Evolutionary conservation across 805 yeast genomes (phyloP).

Genomic region (Barnettozyma botsteinii): DNA sequence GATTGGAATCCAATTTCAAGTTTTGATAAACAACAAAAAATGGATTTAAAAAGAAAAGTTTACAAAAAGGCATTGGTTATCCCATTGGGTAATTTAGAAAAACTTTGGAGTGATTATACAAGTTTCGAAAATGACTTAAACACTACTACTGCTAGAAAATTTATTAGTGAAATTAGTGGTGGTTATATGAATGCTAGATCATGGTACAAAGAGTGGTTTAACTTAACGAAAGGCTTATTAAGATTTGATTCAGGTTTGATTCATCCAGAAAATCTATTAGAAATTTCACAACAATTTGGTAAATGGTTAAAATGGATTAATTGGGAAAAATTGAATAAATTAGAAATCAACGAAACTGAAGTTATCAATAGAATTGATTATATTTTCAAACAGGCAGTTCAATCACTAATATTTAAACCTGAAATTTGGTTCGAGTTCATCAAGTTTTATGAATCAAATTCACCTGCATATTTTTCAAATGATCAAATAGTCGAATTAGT

Average conservation of each 20-base stretch:
- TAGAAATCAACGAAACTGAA: slow-evolving; percentile 48
- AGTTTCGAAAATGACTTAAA: slow-evolving; percentile 77
- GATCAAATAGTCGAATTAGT: slow-evolving; percentile 37
- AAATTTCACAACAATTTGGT: slow-evolving; percentile 34
- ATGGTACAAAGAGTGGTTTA: slow-evolving; percentile 63
- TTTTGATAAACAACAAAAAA: slow-evolving; percentile 82
- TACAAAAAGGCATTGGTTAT: slow-evolving; percentile 63
- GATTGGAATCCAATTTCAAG: slow-evolving; percentile 72
- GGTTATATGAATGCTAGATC: slow-evolving; percentile 86
- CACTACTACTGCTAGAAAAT: slow-evolving; percentile 73
- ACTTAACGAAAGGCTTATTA: slow-evolving; percentile 46
- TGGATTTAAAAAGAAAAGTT: slow-evolving; percentile 67
- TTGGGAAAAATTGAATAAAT: slow-evolving; percentile 71
- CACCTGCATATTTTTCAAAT: slow-evolving; percentile 12
- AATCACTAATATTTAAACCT: slow-evolving; percentile 56
- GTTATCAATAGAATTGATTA: slow-evolving; percentile 56
- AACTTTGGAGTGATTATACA: slow-evolving; percentile 75
- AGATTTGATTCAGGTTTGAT: slow-evolving; percentile 27
- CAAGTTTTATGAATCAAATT: slow-evolving; percentile 28
- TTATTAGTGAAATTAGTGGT: slow-evolving; percentile 74
- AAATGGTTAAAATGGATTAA: slow-evolving; percentile 71
- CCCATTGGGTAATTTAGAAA: slow-evolving; percentile 75
- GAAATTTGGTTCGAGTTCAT: slow-evolving; percentile 71
- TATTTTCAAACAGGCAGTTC: slow-evolving; percentile 66
- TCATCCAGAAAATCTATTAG: slow-evolving; percentile 25